A percentile compares a stretch with the other conserved stretches of the same genome.
Conservation (phyloP, 2,329 filamentous ascomycete species). For the Talaromyces atroroseus region DNA sequence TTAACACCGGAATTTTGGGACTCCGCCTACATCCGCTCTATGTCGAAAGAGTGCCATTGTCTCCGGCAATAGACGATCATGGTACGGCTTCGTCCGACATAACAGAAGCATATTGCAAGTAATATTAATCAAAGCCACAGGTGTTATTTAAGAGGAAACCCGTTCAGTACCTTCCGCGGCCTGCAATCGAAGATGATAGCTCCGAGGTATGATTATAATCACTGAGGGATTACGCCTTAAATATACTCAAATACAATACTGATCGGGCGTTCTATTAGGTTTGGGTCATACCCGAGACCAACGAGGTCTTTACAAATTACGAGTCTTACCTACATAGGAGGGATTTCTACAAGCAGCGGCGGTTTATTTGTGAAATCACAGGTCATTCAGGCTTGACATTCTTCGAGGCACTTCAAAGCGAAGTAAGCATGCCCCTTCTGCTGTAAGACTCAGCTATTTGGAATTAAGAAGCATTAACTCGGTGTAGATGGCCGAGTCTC, state of each 20-base stretch:
- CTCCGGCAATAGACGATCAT: constrained; percentile 9
- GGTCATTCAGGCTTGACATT: constrained; percentile 87
- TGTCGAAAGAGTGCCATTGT: constrained; percentile 3
- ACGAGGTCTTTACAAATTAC: constrained; percentile 83
- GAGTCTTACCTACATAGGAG: constrained; percentile 79
- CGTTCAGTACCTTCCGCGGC: constrained; percentile 70
- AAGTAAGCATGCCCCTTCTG: constrained; percentile 58
- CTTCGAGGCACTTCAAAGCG: constrained; percentile 85
- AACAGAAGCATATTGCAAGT: not conserved
- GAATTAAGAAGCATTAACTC: constrained; percentile 4
- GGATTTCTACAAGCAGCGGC: constrained; percentile 90
- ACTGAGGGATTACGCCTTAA: constrained; percentile 7
- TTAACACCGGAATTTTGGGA: constrained; percentile 8
- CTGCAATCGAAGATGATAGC: constrained; percentile 71
- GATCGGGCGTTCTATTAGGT: constrained; percentile 52
- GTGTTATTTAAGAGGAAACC: constrained; percentile 96
- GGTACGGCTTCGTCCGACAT: not conserved
- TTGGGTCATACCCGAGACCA: constrained; percentile 85
- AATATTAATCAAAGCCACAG: constrained; percentile 41
- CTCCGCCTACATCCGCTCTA: constrained; percentile 12
- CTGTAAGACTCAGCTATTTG: not conserved
- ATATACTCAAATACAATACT: not conserved
- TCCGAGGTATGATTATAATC: constrained; percentile 60
- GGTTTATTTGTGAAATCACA: constrained; percentile 93
- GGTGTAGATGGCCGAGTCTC: constrained; percentile 65